Evolutionary conservation across 257 asterid species (phyloP).

Genomic region (Solanum paucissectum): DNA sequence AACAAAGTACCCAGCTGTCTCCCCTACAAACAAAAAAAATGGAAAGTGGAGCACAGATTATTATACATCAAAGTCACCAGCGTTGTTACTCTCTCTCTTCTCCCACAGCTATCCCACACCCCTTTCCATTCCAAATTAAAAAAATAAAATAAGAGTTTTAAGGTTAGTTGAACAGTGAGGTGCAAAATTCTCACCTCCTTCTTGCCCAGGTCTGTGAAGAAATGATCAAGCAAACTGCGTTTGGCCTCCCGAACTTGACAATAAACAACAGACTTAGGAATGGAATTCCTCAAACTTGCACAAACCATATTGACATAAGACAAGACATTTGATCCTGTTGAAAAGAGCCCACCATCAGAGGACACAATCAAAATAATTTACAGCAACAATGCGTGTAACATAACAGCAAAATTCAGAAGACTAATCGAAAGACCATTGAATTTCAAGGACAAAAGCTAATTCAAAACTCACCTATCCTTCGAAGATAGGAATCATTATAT

Average conservation of each 20-base stretch:
- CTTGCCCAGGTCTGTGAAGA: conserved; percentile 76
- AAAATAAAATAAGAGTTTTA: no score
- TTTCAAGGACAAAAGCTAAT: neutral
- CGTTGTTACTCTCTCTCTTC: neutral
- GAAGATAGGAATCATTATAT: conserved; percentile 86
- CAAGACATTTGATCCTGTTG: conserved; percentile 80
- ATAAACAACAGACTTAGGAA: conserved; percentile 89
- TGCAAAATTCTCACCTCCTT: conserved; percentile 57
- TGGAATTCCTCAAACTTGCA: conserved; percentile 81
- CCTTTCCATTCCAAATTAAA: neutral
- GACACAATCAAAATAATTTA: neutral
- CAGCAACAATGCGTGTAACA: neutral
- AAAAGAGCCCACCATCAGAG: neutral
- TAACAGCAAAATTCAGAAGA: neutral
- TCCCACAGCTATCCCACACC: neutral
- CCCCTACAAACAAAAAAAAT: conserved; percentile 34
- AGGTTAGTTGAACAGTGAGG: neutral
- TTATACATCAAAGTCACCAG: neutral
- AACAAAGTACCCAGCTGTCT: conserved; percentile 67
- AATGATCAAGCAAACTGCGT: conserved; percentile 88
- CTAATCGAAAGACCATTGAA: neutral
- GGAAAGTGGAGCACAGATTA: neutral
- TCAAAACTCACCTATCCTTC: conserved; percentile 63
- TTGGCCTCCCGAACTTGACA: conserved; percentile 99
- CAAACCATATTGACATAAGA: conserved; percentile 95